Evolutionary conservation across 176 grass and related monocot species (phyloP), one percentile per base, ranked within the genome.

Genomic region (Elymus sibiricus): DNA sequence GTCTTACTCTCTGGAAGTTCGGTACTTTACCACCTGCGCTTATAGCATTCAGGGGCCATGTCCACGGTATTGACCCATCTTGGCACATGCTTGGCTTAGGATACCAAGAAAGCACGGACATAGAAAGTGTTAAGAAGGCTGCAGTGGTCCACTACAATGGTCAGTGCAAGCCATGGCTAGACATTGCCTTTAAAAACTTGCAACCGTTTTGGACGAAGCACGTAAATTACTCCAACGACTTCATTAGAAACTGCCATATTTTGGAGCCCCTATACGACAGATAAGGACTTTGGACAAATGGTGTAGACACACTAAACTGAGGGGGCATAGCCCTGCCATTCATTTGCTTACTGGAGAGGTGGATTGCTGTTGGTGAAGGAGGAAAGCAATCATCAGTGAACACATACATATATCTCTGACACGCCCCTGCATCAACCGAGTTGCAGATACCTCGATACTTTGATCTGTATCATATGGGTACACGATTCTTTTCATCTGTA

Each of bases 71-170:
- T 34, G 90, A 97, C 61, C 86, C 92, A 69, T 88, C 88, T n/a
- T 97, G 95, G 92, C 95, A 97, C 80, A 85, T 97, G 88, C 88
- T 97, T 75, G 95, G 92, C 64, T 87, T 97, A 86, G 95, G 95
- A 87, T 97, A 97, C 77, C 95, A 97, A 87, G 95, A 97, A 83
- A 94, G 92, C 62, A 89, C 86, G 5, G 83, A 92, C 65, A 77
- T 91, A 25, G 88, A 92, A 31, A 88, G 82, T 80, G 88, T 89
- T 58, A 91, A 82, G 76, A 89, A 88, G 56, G 88, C 95, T 87
- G 92, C 90, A 11, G 95, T 97, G 29, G 82, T 97, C 69, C 95
- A 97, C 62, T 97, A 94, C 86, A 97, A 97, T 87, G 95, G 92
- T 9, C 95, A 97, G 88, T 94, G 92, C 82, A 97, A 94, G 53